Base-by-base conservation (phyloP, 75 land plant species). In the Gnetum montanum region DNA sequence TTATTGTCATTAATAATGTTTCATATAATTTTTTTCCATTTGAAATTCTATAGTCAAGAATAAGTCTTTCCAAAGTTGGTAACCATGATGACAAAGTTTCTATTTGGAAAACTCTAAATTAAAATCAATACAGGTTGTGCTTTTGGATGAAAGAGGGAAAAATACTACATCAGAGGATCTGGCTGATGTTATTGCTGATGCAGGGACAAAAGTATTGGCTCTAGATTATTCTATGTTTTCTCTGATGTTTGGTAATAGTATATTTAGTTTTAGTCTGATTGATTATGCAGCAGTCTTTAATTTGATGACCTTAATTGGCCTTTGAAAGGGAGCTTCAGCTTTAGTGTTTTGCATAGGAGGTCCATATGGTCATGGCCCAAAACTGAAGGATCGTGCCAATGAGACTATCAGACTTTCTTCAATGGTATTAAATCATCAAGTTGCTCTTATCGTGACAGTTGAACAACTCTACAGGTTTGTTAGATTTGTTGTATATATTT, bases 281-380 rank as follows among this genome's bases (percentile, higher is more conserved):
- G 6, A 33, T 53, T 62, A 13, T 34, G 6, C 24, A n/a, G 34
- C 22, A 11, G 4, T 41, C 1, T 34, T 56, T 34, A 31, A 22
- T 35, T 27, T 49, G 20, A 30, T 41, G 47, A 51, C n/a, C n/a
- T n/a, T n/a, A n/a, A n/a, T n/a, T n/a, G n/a, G n/a, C n/a, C n/a
- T n/a, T n/a, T n/a, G n/a, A n/a, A 44, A 89, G 95, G 83, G 86
- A 27, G 67, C 86, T 50, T 67, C 84, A 34, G 62, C 78, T 34
- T 34, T 90, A 38, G 63, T 76, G 29, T 90, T 90, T 67, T 90
- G 96, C 67, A 85, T 92, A 38, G 97, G 97, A 51, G 97, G 97
- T 23, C 96, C 97, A 24, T 92, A 84, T 84, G 97, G 97, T 49
- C 95, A 88, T 65, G 97, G 97, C 19, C 64, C 58, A 51, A 61